Conservation (phyloP, 2,329 filamentous ascomycete genomes). For the Pezicula neosporulosa region DNA sequence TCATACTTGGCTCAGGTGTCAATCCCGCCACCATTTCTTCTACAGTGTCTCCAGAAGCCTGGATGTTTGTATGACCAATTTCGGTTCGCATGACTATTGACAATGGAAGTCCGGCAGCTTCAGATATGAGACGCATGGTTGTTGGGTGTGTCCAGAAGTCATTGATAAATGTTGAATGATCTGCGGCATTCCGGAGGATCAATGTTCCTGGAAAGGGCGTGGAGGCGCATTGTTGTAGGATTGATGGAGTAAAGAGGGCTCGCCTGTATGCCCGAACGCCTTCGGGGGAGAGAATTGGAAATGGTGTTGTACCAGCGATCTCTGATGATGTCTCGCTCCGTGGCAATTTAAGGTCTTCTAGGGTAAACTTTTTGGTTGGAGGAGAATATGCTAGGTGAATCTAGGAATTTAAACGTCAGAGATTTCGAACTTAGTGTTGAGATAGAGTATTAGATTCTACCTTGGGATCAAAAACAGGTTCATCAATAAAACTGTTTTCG, state of each 20-base stretch:
- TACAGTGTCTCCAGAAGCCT: constrained; percentile 11
- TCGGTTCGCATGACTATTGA: constrained; percentile 21
- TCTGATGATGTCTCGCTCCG: not conserved
- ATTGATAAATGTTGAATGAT: constrained; percentile 19
- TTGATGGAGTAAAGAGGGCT: constrained; percentile 1
- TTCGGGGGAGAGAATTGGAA: constrained; percentile 5
- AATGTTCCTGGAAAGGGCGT: constrained; percentile 11
- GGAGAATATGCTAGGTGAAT: constrained; percentile 4
- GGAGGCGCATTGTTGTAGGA: constrained; percentile 3
- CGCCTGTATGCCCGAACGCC: constrained; percentile 4
- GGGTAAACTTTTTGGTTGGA: constrained; percentile 1
- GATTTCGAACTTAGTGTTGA: not conserved
- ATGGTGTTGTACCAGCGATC: constrained; percentile 5
- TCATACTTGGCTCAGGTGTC: constrained; percentile 13
- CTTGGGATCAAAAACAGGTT: not conserved
- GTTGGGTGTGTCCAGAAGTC: constrained; percentile 24
- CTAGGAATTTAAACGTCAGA: not conserved
- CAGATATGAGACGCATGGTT: constrained; percentile 20
- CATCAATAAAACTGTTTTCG: not conserved
- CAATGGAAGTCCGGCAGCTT: constrained; percentile 18
- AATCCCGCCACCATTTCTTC: constrained; percentile 13
- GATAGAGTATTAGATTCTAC: not conserved
- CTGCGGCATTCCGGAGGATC: constrained; percentile 18
- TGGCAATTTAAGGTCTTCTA: constrained; percentile 4
- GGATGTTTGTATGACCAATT: constrained; percentile 25